Evolutionary conservation across 306 rosid species (phyloP), one percentile per base, ranked within the genome.

Genomic region (Cicer chorassanicum): DNA sequence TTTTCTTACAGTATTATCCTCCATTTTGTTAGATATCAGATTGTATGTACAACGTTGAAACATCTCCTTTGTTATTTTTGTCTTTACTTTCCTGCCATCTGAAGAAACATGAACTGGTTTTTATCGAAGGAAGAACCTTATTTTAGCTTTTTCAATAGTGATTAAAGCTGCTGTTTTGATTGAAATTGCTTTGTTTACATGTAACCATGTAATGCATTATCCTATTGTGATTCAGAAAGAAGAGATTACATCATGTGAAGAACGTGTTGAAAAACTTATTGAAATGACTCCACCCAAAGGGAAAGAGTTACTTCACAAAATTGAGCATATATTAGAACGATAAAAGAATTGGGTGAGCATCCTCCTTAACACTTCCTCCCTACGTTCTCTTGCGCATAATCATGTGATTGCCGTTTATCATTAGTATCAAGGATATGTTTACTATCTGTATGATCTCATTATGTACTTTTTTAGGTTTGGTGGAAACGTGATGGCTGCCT

Each of bases 251-350:
- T 84, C 89, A 24, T 89, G 87, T 5, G 97, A 93, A 84, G 96
- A 85, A 73, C 98, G 86, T 39, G 98, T 89, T 70, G 91, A 88
- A 81, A 91, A 74, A 70, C 87, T 90, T 85, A 93, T 93, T 75
- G 86, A 89, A 80, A 72, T 93, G 84, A 93, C 97, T 74, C 97
- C 97, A 46, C 97, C 98, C 18, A 91, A 82, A 85, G 98, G 98
- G 48, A 76, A 63, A 49, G 88, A 79, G 60, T 93, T 93, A 74
- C 97, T 91, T 82, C 63, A 68, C 65, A 91, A 93, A 86, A 85
- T 91, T 81, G 97, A 93, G 83, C 98, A 89, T 87, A 80, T 91
- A 73, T 78, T 93, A 81, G 97, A 91, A 79, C 92, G 98, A 54
- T 97, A 93, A 80, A 88, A 89, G 75, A 93, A 93, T 79, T 93